Evolutionary conservation across 768 basidiomycete genomes (phyloP), one percentile per base, ranked within the genome.

Genomic region (Psilocybe subaeruginosa): DNA sequence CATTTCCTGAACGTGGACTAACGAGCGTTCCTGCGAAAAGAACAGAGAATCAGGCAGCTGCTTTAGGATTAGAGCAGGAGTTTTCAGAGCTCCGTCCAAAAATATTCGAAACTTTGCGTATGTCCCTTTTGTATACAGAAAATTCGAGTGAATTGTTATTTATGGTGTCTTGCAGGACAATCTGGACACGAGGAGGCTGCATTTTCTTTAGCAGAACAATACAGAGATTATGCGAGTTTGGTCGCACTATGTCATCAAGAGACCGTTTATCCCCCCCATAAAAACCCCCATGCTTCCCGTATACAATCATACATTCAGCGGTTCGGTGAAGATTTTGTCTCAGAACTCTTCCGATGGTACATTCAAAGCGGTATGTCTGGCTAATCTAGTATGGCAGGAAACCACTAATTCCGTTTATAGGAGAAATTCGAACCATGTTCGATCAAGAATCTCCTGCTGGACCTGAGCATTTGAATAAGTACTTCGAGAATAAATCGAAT

Each of bases 311-410:
- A 95, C 73, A 85, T 95, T 59, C 82, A 90, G 48, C 82, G 80
- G 67, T 97, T 90, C 75, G 85, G 89, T 53, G 88, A 93, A 35
- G 86, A 85, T 11, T 99, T 98, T 65, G 90, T 95, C 0, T 86
- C 82, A n/a, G 89, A 93, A 68, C 80, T 97, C n/a, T 96, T 92
- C 69, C 85, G 87, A 68, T 97, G 92, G 92, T 97, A 93, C 72
- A 91, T 97, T 53, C 91, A 94, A 65, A 89, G 95, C 64, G 92
- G 93, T 91, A 59, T 47, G 83, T 71, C 17, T 12, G 41, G 33
- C 23, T 11, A 11, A 11, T 46, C 19, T 16, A 27, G 29, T 23
- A 11, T 4, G 11, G 4, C 39, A 35, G 11, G 19, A 37, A 35
- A 6, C 12, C 31, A 39, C 30, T 48, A n/a, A 54, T 3, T 37